These are phyloP conservation scores for Fusarium lyarnte DNA, from an alignment of 2,329 filamentous ascomycete species.

Conservation along the genomic window DNA sequence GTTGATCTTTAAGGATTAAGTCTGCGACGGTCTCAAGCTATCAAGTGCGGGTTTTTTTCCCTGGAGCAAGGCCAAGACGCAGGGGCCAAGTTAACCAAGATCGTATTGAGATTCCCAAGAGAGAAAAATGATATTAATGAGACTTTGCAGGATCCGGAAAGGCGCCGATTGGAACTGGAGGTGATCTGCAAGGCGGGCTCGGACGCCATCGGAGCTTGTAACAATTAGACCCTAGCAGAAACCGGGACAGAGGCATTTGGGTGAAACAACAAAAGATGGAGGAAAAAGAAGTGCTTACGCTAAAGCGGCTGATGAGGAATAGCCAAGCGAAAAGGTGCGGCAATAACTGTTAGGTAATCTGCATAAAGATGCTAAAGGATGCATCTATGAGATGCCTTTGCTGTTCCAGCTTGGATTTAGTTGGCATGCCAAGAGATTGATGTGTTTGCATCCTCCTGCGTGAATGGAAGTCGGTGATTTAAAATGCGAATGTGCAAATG, in stretches of 20 bases:
- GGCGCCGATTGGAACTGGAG: slow-evolving; percentile 46
- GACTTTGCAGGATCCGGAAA: slow-evolving; percentile 41
- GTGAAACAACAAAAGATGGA: slow-evolving; percentile 18
- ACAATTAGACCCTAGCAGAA: slow-evolving; percentile 30
- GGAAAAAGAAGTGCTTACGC: background rate
- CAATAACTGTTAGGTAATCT: background rate
- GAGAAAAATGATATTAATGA: slow-evolving; percentile 32
- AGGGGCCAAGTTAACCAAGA: slow-evolving; percentile 33
- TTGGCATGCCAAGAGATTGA: background rate
- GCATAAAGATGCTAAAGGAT: background rate
- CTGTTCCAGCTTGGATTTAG: slow-evolving; percentile 1
- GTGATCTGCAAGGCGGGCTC: slow-evolving; percentile 44
- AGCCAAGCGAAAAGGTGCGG: background rate
- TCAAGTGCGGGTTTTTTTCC: background rate
- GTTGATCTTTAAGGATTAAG: background rate
- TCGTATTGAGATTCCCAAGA: slow-evolving; percentile 32
- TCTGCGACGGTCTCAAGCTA: slow-evolving; percentile 18
- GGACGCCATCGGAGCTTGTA: slow-evolving; percentile 29
- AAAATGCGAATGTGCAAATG: background rate
- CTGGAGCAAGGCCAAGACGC: slow-evolving; percentile 20
- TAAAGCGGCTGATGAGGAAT: slow-evolving; percentile 19
- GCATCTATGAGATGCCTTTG: background rate
- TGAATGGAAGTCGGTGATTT: slow-evolving; percentile 6
- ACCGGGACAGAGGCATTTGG: slow-evolving; percentile 15
- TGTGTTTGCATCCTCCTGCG: background rate